Conservation (phyloP, 176 grass and related monocot species). For the Carex pumila region DNA sequence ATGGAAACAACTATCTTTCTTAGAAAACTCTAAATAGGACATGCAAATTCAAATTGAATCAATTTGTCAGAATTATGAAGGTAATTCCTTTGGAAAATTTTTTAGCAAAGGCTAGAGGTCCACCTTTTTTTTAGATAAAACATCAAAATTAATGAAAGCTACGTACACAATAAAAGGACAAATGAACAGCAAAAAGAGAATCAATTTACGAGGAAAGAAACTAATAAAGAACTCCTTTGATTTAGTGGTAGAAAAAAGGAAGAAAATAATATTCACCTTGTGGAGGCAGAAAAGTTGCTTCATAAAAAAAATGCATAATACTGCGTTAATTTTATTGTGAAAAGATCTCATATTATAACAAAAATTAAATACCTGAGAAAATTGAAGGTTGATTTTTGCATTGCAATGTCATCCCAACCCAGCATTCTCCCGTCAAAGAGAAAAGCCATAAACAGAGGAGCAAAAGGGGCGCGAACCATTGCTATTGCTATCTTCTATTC, state of each 20-base stretch:
- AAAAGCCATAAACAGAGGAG: background rate
- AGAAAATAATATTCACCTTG: too few species aligned
- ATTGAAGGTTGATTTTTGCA: background rate
- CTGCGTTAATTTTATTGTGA: background rate
- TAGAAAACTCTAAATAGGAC: background rate
- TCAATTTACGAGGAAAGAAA: too few species aligned
- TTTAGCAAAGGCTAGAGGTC: background rate
- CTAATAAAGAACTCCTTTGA: too few species aligned
- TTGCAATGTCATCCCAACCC: background rate
- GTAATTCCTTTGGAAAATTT: background rate
- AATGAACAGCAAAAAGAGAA: background rate
- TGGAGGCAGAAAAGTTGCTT: too few species aligned
- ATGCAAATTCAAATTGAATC: background rate
- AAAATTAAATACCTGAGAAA: background rate
- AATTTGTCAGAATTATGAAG: background rate
- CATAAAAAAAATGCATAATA: too few species aligned
- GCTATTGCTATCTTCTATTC: constrained; percentile 2
- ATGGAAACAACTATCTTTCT: background rate
- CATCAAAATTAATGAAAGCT: background rate
- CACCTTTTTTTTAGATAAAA: background rate
- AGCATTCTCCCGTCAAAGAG: background rate
- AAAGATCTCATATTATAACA: background rate
- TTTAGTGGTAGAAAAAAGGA: too few species aligned
- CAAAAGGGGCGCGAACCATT: background rate
- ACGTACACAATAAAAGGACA: background rate